These are phyloP conservation scores for Lipomyces yamanashiensis DNA, from an alignment of 805 yeast species.

Conservation along the genomic window DNA sequence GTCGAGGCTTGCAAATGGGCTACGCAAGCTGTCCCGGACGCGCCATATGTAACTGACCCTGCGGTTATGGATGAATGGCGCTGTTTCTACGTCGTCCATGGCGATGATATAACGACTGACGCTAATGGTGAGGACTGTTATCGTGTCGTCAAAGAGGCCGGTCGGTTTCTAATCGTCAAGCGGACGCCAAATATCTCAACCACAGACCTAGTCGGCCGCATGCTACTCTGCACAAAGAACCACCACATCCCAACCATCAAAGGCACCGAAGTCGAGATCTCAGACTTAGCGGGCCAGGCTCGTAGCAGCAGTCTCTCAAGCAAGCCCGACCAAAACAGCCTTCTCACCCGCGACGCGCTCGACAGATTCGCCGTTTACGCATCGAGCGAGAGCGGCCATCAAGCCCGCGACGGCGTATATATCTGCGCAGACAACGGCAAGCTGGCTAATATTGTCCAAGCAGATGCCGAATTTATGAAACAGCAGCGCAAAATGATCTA, in stretches of 20 bases:
- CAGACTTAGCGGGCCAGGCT: background rate
- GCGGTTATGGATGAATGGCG: slow-evolving; percentile 70
- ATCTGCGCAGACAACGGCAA: slow-evolving; percentile 47
- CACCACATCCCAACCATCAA: slow-evolving; percentile 58
- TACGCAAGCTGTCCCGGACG: slow-evolving; percentile 67
- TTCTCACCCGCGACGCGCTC: slow-evolving; percentile 48
- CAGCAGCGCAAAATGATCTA: slow-evolving; percentile 50
- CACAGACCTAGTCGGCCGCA: slow-evolving; percentile 90
- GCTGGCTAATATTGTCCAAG: slow-evolving; percentile 40
- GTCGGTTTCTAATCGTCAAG: slow-evolving; percentile 88
- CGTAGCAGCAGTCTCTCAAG: background rate
- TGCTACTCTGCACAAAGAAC: slow-evolving; percentile 63
- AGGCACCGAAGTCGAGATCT: slow-evolving; percentile 18
- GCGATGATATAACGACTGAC: slow-evolving; percentile 96
- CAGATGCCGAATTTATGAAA: slow-evolving; percentile 19
- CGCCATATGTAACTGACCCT: slow-evolving; percentile 94
- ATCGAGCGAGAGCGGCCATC: slow-evolving; percentile 62
- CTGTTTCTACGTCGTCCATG: slow-evolving; percentile 95
- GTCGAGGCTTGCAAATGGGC: slow-evolving; percentile 93
- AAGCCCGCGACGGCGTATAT: slow-evolving; percentile 63
- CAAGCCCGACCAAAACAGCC: slow-evolving; percentile 14
- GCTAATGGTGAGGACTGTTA: slow-evolving; percentile 95
- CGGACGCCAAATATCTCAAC: slow-evolving; percentile 94
- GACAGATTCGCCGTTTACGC: slow-evolving; percentile 61
- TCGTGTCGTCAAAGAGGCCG: slow-evolving; percentile 76